Conservation (phyloP, 192 early-diverging fungal species). For the Coemansia sp. region DNA sequence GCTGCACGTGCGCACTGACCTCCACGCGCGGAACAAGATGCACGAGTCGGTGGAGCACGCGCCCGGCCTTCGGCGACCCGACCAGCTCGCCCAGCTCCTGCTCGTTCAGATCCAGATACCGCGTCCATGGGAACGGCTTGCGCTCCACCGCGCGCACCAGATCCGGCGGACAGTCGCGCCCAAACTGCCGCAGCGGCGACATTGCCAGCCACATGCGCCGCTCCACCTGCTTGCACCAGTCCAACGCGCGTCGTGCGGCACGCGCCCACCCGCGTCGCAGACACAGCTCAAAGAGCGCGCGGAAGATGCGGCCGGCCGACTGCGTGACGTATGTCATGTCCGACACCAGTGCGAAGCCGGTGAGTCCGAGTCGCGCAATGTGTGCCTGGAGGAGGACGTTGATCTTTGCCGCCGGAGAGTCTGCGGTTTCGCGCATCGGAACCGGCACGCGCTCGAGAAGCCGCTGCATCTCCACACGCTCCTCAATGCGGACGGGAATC, state of each 20-base stretch:
- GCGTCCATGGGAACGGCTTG: conserved; percentile 92
- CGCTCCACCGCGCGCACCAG: conserved; percentile 86
- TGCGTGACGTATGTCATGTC: conserved; percentile 99
- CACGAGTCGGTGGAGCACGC: conserved; percentile 83
- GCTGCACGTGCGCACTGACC: conserved; percentile 85
- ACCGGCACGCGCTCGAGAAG: conserved; percentile 91
- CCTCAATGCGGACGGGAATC: conserved; percentile 92
- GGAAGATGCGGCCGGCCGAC: conserved; percentile 86
- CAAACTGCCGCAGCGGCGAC: conserved; percentile 95
- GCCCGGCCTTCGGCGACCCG: conserved; percentile 83
- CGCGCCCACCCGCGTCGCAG: conserved; percentile 93
- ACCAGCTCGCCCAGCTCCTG: conserved; percentile 92
- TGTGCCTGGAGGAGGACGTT: conserved; percentile 92
- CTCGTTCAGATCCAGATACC: conserved; percentile 90
- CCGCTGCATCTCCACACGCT: conserved; percentile 87
- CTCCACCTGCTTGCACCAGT: conserved; percentile 98
- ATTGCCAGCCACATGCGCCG: conserved; percentile 90
- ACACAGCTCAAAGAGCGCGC: conserved; percentile 97
- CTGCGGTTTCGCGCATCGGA: conserved; percentile 87
- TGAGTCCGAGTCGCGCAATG: conserved; percentile 90
- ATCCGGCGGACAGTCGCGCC: conserved; percentile 64
- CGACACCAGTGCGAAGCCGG: conserved; percentile 94
- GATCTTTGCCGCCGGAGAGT: conserved; percentile 91
- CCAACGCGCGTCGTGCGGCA: conserved; percentile 81
- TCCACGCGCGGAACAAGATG: conserved; percentile 95